These are phyloP conservation scores for Aeschynomene evenia DNA, from an alignment of 306 rosid species.

Conservation along the genomic window DNA sequence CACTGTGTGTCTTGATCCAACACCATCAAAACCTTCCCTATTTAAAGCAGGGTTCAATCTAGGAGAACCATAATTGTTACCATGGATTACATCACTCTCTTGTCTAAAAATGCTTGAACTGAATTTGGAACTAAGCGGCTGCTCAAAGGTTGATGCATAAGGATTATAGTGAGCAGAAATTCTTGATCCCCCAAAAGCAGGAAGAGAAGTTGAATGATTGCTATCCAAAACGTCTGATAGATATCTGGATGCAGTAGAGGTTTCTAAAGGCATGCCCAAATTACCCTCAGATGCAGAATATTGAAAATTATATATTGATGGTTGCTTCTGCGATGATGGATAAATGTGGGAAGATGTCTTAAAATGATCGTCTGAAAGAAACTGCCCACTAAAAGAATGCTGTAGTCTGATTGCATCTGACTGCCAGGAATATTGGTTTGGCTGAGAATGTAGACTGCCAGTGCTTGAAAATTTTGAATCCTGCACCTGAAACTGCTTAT, in stretches of 20 bases:
- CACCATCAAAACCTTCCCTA: constrained; percentile 49
- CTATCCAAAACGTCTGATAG: constrained; percentile 53
- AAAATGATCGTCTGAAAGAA: constrained; percentile 47
- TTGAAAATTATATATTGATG: constrained; percentile 45
- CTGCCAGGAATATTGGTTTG: constrained; percentile 53
- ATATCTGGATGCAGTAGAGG: constrained; percentile 46
- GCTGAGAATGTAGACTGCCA: constrained; percentile 46
- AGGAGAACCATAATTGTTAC: constrained; percentile 44
- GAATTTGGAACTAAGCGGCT: constrained; percentile 67
- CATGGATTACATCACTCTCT: constrained; percentile 46
- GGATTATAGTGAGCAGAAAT: constrained; percentile 73
- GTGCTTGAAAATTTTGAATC: constrained; percentile 47
- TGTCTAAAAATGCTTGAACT: constrained; percentile 53
- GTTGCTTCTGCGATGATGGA: constrained; percentile 55
- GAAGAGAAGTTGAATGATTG: constrained; percentile 42
- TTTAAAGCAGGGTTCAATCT: constrained; percentile 39
- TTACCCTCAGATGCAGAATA: constrained; percentile 48
- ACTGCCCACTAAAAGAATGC: constrained; percentile 42
- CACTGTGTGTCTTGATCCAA: constrained; percentile 55
- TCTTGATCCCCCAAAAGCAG: constrained; percentile 60
- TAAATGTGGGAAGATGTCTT: constrained; percentile 50
- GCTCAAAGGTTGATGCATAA: constrained; percentile 85
- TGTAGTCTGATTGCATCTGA: constrained; percentile 39
- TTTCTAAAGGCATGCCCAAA: constrained; percentile 50
- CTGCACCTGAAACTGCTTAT: constrained; percentile 42